Evolutionary conservation across 441 rosid genomes (phyloP), one percentile per base, ranked within the genome.

Genomic region (Eutrema salsugineum): DNA sequence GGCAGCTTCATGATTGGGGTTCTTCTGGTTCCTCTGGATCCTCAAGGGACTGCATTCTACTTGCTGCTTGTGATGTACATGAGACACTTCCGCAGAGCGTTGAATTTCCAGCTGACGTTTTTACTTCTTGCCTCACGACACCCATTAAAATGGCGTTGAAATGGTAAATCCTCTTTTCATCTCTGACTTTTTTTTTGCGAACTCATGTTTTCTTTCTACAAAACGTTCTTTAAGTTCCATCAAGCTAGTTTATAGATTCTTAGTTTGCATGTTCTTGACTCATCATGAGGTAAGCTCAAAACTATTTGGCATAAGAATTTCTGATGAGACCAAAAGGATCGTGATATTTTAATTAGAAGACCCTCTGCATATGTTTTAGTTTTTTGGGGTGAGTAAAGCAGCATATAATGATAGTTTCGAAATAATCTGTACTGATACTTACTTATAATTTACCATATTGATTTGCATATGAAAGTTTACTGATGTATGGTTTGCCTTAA

Each of bases 121-220:
- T 96, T 67, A 96, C 99, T 69, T 87, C 99, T 63, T 96, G 99
- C 78, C 95, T 93, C 60, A 96, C 97, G 20, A 93, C 98, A 60
- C 99, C 99, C 54, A 96, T 96, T 68, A 89, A 91, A 83, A 93
- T 91, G 98, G 99, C 99, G 72, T 80, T 96, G 78, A 91, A 90
- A 86, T 96, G 99, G 99, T 96, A 83, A 70, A 24, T 49, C 15
- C 36, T 62, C 63, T 39, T 48, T 71, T 79, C 57, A 68, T 50
- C 9, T 51, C 71, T 71, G 39, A n/a, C 38, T 17, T 68, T n/a
- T 38, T 38, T 64, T 71, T 63, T 71, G 60, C 9, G 16, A 38
- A 16, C 65, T 22, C 40, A 69, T 16, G 42, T 64, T 56, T 70
- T 19, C 39, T 32, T 64, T 27, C 50, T 64, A 16, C 50, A 49